These are phyloP conservation scores for Blastocystis sp. DNA, from an alignment of 352 stramenopile species.

Conservation along the genomic window DNA sequence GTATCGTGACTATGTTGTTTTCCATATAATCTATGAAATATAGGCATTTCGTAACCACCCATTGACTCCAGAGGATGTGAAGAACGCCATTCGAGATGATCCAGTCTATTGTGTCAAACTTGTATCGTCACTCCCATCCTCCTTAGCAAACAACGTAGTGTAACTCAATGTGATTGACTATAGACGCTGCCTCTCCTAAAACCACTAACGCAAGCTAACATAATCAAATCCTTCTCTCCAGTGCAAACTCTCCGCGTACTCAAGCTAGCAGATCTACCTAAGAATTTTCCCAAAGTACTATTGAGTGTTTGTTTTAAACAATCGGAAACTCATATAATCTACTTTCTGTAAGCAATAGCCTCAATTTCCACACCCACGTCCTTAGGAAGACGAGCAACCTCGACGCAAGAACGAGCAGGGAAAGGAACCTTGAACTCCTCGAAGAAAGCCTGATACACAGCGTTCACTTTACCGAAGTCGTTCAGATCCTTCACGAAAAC, in stretches of 20 bases:
- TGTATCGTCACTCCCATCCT: neutral
- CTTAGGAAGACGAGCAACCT: conserved; percentile 63
- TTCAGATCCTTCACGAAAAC: conserved; percentile 63
- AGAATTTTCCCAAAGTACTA: conserved; percentile 22
- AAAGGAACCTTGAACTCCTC: conserved; percentile 53
- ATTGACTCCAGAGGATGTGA: conserved; percentile 1
- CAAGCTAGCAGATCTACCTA: conserved; percentile 30
- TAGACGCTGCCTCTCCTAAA: too few species aligned
- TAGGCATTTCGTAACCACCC: conserved; percentile 16
- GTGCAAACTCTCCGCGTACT: conserved; percentile 10
- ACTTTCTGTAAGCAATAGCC: conserved; percentile 61
- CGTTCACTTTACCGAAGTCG: conserved; percentile 60
- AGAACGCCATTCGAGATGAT: neutral
- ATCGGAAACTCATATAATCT: too few species aligned
- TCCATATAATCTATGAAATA: neutral
- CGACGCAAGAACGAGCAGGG: conserved; percentile 61
- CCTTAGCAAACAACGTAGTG: neutral
- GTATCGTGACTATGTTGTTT: neutral
- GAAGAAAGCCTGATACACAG: conserved; percentile 57
- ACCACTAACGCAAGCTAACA: too few species aligned
- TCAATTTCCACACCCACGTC: conserved; percentile 58
- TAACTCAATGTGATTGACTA: too few species aligned
- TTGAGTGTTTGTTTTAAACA: conserved; percentile 58
- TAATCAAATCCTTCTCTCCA: too few species aligned
- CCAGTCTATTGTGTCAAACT: neutral